Base-by-base conservation (phyloP, 2,329 filamentous ascomycete genomes). In the Apiospora malaysiana region DNA sequence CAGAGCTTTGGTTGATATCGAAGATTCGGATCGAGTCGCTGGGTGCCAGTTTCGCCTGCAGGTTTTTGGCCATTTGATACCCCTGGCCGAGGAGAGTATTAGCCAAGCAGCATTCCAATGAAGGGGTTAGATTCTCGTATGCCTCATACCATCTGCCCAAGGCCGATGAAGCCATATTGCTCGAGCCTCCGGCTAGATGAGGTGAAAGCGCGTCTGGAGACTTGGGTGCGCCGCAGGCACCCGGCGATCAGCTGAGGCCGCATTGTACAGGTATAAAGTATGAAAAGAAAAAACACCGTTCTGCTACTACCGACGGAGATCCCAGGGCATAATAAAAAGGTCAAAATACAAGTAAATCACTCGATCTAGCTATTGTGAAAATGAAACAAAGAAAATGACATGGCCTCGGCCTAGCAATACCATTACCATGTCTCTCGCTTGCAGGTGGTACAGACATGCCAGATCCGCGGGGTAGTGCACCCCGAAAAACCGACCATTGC, bases 1-100 rank as follows among this genome's bases (percentile, higher is more conserved):
- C 82, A 5, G 86, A 83, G 46, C 83, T 81, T 46, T 80, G 79
- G 77, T 90, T 89, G 79, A 90, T 85, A 77, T 90, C 88, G 75
- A 86, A 90, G 70, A 90, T 80, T 70, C 81, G 82, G 63, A 90
- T 76, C 63, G 82, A 85, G 78, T 90, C 88, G 59, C 77, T 81
- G 0, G 87, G 81, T 40, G 81, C 77, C 45, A 90, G 82, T 78
- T 89, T 90, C 43, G 86, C 82, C 78, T 89, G 88, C 4, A 90
- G 84, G 77, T 90, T 90, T 80, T 85, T 87, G 72, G 88, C 88
- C 88, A 90, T 90, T 81, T 89, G 88, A 75, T 87, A 90, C 56
- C 88, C 88, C 88, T 90, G 68, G 7, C 56, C 27, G 63, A 68
- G 14, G 40, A 32, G 21, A 69, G 45, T n/a, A 40, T 40, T 4